A percentile compares a stretch with the other conserved stretches of the same genome.
Evolutionary conservation across 2,329 filamentous ascomycete species (phyloP).

Genomic region (Calonectria pteridis): DNA sequence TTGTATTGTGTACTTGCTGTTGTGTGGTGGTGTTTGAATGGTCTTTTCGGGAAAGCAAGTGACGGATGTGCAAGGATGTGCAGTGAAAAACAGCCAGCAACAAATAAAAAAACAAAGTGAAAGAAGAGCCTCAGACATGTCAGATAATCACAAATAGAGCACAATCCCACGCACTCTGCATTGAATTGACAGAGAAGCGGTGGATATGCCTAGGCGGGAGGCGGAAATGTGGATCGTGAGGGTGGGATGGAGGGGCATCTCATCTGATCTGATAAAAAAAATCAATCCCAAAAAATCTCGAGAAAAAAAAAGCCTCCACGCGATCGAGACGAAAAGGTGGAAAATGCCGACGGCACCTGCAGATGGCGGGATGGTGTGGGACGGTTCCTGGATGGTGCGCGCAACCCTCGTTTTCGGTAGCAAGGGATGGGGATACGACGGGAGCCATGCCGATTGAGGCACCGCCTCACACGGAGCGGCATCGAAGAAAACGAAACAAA

Average conservation of each 20-base stretch:
- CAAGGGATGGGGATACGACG: slow-evolving; percentile 26
- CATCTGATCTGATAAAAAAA: slow-evolving; percentile 26
- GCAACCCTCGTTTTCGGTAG: slow-evolving; percentile 21
- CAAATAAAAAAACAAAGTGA: neutral
- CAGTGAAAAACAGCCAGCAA: too few relatives aligned
- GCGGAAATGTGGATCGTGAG: slow-evolving; percentile 1
- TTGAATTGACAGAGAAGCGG: neutral
- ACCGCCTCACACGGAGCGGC: neutral
- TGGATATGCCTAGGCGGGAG: neutral
- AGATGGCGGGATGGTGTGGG: slow-evolving; percentile 25
- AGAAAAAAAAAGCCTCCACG: slow-evolving; percentile 14
- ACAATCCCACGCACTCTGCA: neutral
- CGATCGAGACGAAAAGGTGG: slow-evolving; percentile 11
- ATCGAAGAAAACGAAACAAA: neutral
- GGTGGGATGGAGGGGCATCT: slow-evolving; percentile 28
- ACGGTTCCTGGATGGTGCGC: slow-evolving; percentile 26
- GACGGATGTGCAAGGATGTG: neutral
- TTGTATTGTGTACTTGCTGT: neutral
- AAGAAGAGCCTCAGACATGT: neutral
- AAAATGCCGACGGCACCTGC: slow-evolving; percentile 29
- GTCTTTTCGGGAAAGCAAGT: neutral
- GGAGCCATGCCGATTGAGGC: slow-evolving; percentile 23
- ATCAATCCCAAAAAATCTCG: neutral
- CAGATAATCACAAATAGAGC: neutral
- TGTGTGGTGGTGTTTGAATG: neutral